Percentiles rank a stretch among this genome's conserved stretches.
Evolutionary conservation across 768 basidiomycete genomes (phyloP).

Genomic region (Clitopilus passeckerianus): DNA sequence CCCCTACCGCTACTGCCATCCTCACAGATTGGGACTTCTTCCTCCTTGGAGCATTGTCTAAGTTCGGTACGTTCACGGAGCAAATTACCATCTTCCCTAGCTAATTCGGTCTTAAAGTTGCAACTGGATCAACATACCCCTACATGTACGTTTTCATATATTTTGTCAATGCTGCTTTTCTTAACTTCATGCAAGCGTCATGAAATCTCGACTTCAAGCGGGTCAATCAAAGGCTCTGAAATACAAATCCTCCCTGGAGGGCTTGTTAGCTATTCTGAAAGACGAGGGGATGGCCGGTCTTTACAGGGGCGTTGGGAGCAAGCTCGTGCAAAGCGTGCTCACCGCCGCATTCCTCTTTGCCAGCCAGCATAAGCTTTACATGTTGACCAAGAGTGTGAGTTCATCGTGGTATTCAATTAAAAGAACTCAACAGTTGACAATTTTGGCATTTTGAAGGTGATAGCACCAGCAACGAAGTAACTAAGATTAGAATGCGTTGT

Average conservation of each 20-base stretch:
- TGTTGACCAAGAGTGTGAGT: conserved; percentile 53
- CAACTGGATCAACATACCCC: conserved; percentile 44
- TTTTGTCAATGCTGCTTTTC: not conserved
- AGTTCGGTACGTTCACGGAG: conserved; percentile 54
- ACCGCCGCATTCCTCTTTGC: conserved; percentile 94
- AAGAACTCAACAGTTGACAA: no score
- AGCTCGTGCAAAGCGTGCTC: conserved; percentile 87
- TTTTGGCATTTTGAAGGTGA: conserved; percentile 5
- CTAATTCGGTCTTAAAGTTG: conserved; percentile 25
- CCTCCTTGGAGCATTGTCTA: conserved; percentile 89
- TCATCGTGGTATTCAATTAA: not conserved
- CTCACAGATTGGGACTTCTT: conserved; percentile 90
- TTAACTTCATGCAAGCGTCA: conserved; percentile 35
- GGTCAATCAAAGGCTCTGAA: conserved; percentile 61
- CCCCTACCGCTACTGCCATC: conserved; percentile 37
- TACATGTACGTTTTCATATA: conserved; percentile 34
- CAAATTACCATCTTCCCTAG: not conserved
- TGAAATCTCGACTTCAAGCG: conserved; percentile 78
- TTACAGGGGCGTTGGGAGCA: conserved; percentile 84
- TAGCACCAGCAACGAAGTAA: conserved; percentile 9
- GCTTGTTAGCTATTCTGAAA: conserved; percentile 69
- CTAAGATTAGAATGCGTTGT: not conserved
- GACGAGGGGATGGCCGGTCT: conserved; percentile 81
- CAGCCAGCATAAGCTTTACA: conserved; percentile 78
- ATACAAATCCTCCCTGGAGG: conserved; percentile 75